phyloP scores from a whole-genome alignment of 2,329 filamentous ascomycete genomes.

The Hypoxylon sp. region DNA sequence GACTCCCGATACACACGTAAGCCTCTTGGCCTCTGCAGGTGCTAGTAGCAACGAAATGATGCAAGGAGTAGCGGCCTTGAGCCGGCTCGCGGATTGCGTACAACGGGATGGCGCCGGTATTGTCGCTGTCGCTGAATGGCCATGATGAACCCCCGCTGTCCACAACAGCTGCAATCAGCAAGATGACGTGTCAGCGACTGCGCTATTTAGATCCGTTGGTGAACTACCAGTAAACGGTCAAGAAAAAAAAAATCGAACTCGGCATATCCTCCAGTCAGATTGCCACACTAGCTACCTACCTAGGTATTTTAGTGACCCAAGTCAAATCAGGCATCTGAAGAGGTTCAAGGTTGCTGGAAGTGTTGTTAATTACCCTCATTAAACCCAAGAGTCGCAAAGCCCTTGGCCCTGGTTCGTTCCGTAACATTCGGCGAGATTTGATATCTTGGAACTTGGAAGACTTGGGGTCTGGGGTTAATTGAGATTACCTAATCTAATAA shows the following conservation, averaged over 20 bases:
- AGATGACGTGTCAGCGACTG: constrained; percentile 41
- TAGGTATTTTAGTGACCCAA: constrained; percentile 3
- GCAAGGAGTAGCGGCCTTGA: constrained; percentile 25
- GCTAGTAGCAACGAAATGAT: constrained; percentile 5
- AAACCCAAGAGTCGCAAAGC: constrained; percentile 11
- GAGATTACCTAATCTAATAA: constrained; percentile 28
- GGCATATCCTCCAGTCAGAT: constrained; percentile 7
- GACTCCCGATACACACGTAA: constrained; percentile 27
- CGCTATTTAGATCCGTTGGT: constrained; percentile 19
- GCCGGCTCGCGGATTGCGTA: constrained; percentile 13
- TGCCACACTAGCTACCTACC: constrained; percentile 1
- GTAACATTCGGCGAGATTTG: constrained; percentile 34
- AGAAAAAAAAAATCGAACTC: not conserved
- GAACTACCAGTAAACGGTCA: constrained; percentile 19
- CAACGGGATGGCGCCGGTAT: not conserved
- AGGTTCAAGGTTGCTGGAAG: constrained; percentile 15
- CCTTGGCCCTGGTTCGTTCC: constrained; percentile 21
- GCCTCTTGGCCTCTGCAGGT: constrained; percentile 9
- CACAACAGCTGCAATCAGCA: constrained; percentile 40
- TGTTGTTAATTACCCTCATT: constrained; percentile 21
- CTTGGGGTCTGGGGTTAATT: constrained; percentile 9
- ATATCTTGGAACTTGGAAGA: constrained; percentile 29
- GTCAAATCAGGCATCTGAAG: constrained; percentile 7
- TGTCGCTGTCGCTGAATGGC: constrained; percentile 13
- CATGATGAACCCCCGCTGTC: constrained; percentile 20